Base-by-base conservation (phyloP, 2,329 filamentous ascomycete genomes). In the Akanthomyces lecanii region DNA sequence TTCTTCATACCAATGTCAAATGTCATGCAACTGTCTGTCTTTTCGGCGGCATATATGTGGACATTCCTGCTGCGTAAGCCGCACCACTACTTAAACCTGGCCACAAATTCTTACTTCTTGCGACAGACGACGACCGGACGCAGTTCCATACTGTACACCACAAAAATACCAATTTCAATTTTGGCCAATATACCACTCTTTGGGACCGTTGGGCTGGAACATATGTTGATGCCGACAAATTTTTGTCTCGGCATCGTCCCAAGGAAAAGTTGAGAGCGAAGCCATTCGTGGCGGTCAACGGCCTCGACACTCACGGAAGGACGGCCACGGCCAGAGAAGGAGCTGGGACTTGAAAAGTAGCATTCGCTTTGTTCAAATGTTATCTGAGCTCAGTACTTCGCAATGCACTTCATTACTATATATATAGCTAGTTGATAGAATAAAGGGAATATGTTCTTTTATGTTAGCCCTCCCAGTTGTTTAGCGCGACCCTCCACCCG, bases 91-190 rank as follows among this genome's bases (percentile, higher is more conserved):
- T 12, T 30, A 30, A 4, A n/a, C 14, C 30, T 21, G n/a, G 10
- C 28, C 16, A 14, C 21, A 28, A 21, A 36, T 8, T 28, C 36
- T 8, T n/a, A 52, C 50, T 12, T 5, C 23, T 16, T n/a, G 18
- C 18, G 1, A 36, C 16, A 52, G 50, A 52, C 18, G 50, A 52
- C 30, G 50, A 52, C 28, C 3, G 30, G 18, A 21, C 50, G 28
- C 50, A 52, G 50, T 52, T 52, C 16, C 50, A 52, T 18, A 52
- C 50, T 14, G 50, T 52, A 16, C 50, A 52, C 30, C 50, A 52
- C 16, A 52, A 36, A 36, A 52, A 52, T n/a, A 52, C 28, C 25
- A 36, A 52, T 14, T 52, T 21, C 28, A 36, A 52, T 28, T 36
- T 52, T 52, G 28, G 50, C 1, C 30, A 36, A 28, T 52, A 36